phyloP scores from a whole-genome alignment of 2,329 filamentous ascomycete species.

The Botrytis fragariae region DNA sequence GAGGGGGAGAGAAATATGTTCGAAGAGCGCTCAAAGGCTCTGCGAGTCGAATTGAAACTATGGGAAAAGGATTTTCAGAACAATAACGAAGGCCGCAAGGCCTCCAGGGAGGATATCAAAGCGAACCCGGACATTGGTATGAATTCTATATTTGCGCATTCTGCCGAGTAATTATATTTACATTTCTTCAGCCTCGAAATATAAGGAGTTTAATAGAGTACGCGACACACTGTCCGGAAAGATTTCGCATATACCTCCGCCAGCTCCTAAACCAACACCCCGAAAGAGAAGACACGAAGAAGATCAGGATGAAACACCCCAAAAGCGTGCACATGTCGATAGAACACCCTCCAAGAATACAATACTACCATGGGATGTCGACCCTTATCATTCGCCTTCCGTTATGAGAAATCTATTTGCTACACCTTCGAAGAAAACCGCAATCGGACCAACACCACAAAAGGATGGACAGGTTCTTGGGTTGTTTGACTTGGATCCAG shows the following conservation, averaged over 20 bases:
- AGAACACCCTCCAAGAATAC: conserved; percentile 48
- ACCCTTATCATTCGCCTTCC: conserved; percentile 54
- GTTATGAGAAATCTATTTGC: conserved; percentile 56
- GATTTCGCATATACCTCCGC: conserved; percentile 38
- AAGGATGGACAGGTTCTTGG: conserved; percentile 74
- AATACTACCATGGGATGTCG: conserved; percentile 41
- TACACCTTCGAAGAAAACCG: conserved; percentile 56
- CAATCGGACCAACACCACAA: conserved; percentile 76
- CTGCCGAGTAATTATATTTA: conserved; percentile 3
- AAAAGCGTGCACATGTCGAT: conserved; percentile 48
- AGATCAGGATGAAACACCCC: conserved; percentile 46
- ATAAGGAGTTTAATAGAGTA: conserved; percentile 71
- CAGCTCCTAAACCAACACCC: conserved; percentile 37
- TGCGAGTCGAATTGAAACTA: conserved; percentile 68
- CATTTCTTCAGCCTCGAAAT: conserved; percentile 50
- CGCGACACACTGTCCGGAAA: conserved; percentile 59
- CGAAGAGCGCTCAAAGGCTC: conserved; percentile 43
- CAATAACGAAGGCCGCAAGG: conserved; percentile 64
- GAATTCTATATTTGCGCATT: conserved; percentile 23
- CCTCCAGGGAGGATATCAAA: conserved; percentile 73
- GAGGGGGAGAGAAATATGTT: conserved; percentile 27
- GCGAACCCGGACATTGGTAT: conserved; percentile 67
- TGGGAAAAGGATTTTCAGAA: conserved; percentile 71
- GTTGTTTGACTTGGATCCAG: conserved; percentile 67
- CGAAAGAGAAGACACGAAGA: conserved; percentile 42